phyloP scores from a whole-genome alignment of 2,329 filamentous ascomycete species.

The Penicillium sp. region DNA sequence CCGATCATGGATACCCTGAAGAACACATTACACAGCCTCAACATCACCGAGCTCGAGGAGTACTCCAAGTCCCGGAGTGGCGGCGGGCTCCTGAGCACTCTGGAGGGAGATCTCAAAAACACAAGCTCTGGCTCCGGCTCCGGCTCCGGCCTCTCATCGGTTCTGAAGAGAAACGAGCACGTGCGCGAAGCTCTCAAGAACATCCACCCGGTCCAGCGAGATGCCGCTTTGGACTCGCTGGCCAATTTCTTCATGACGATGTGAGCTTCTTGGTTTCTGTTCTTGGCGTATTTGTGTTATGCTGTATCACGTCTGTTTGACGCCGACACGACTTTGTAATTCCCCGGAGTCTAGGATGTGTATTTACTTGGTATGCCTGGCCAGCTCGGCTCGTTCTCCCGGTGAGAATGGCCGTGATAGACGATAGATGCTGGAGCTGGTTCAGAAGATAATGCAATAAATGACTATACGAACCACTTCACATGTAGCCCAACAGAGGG shows the following conservation, averaged over 20 bases:
- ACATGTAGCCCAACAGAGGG: neutral
- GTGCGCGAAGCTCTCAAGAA: slow-evolving; percentile 7
- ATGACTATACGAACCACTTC: neutral
- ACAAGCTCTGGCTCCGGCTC: neutral
- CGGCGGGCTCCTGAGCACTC: slow-evolving; percentile 4
- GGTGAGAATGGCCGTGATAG: neutral
- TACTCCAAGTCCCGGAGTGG: slow-evolving; percentile 6
- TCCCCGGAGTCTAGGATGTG: slow-evolving; percentile 12
- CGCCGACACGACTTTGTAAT: slow-evolving; percentile 15
- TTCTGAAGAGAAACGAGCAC: slow-evolving; percentile 15
- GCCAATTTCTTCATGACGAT: slow-evolving; percentile 6
- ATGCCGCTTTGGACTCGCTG: slow-evolving; percentile 13
- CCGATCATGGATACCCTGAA: slow-evolving; percentile 24
- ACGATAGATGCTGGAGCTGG: neutral
- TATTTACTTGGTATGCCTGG: slow-evolving; percentile 5
- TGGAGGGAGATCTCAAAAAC: slow-evolving; percentile 3
- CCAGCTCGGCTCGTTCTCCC: neutral
- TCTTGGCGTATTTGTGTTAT: slow-evolving; percentile 1
- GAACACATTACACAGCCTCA: slow-evolving; percentile 28
- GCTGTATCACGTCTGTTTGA: slow-evolving; percentile 4
- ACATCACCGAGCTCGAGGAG: slow-evolving; percentile 14
- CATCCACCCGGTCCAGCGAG: slow-evolving; percentile 15
- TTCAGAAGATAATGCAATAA: slow-evolving; percentile 1
- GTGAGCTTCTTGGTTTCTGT: neutral
- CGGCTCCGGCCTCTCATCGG: slow-evolving; percentile 3